Conservation (phyloP, 441 rosid genomes). For the Lepidium campestre region DNA sequence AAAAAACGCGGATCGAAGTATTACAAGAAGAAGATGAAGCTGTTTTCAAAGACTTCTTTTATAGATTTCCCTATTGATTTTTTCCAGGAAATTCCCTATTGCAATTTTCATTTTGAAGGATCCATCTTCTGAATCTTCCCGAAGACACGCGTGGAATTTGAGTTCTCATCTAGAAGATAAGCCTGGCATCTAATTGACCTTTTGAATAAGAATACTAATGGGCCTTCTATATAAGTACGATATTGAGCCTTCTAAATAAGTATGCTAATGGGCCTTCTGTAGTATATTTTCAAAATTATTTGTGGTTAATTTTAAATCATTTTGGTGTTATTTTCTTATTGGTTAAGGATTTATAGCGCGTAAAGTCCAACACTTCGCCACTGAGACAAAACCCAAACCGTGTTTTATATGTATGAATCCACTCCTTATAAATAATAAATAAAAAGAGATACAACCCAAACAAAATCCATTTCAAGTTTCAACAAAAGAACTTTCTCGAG, state of each 20-base stretch:
- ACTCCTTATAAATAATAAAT: neutral
- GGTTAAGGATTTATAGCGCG: neutral
- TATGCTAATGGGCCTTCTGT: too few relatives aligned
- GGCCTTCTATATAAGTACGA: too few relatives aligned
- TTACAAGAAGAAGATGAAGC: neutral
- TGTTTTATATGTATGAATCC: neutral
- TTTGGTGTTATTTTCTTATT: slow-evolving; percentile 5
- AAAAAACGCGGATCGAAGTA: neutral
- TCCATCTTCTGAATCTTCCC: neutral
- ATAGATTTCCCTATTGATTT: neutral
- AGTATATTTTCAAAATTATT: too few relatives aligned
- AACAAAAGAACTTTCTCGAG: neutral
- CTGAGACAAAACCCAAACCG: slow-evolving; percentile 1
- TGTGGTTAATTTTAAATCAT: too few relatives aligned
- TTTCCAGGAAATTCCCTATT: neutral
- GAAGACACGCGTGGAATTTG: neutral
- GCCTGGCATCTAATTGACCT: neutral
- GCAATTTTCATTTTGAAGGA: neutral
- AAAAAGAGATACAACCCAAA: neutral
- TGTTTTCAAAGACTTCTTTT: neutral
- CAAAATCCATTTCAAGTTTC: neutral
- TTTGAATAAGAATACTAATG: neutral
- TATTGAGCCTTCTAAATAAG: too few relatives aligned
- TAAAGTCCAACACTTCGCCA: neutral
- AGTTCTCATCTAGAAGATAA: neutral